These are phyloP conservation scores for Ceratocystis eucalypticola DNA, from an alignment of 2,329 filamentous ascomycete genomes.

Conservation along the genomic window DNA sequence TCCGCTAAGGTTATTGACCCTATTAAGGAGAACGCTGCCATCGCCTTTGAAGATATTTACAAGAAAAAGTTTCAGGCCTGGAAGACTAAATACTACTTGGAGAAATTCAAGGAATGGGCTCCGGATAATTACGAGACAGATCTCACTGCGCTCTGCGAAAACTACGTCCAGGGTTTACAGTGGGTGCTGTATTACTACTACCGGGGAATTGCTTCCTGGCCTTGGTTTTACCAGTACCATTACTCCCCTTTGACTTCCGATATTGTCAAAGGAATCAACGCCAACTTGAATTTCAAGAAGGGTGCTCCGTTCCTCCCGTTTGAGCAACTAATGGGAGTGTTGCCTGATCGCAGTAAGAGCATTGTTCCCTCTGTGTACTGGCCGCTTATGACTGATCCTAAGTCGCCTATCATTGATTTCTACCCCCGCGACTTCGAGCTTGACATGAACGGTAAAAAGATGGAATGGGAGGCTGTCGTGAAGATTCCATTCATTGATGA, in stretches of 20 bases:
- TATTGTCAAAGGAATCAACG: conserved; percentile 73
- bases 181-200: conserved; percentile 99
- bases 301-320: conserved; percentile 91
- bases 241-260: conserved; percentile 97
- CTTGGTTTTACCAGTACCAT: conserved; percentile 95
- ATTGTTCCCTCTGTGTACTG: conserved; percentile 84
- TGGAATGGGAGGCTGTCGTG: conserved; percentile 98
- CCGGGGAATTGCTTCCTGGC: conserved; percentile 91
- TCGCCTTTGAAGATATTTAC: conserved; percentile 70
- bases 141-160: conserved; percentile 71
- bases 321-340: conserved; percentile 94
- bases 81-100: conserved; percentile 88
- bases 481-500: conserved; percentile 99
- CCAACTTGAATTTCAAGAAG: conserved; percentile 81
- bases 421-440: conserved; percentile 94
- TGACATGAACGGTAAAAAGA: conserved; percentile 99
- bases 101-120: conserved; percentile 79
- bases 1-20: conserved; percentile 75
- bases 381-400: conserved; percentile 77
- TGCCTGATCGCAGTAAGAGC: conserved; percentile 92
- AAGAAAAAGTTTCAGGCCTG: conserved; percentile 79
- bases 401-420: conserved; percentile 93
- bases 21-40: conserved; percentile 63
- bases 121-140: conserved; percentile 62
- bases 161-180: conserved; percentile 93